Percentiles rank a stretch among this genome's conserved stretches.
These are phyloP conservation scores for Eremochloa ophiuroides DNA, from an alignment of 176 grass and related monocot species.

Conservation along the genomic window DNA sequence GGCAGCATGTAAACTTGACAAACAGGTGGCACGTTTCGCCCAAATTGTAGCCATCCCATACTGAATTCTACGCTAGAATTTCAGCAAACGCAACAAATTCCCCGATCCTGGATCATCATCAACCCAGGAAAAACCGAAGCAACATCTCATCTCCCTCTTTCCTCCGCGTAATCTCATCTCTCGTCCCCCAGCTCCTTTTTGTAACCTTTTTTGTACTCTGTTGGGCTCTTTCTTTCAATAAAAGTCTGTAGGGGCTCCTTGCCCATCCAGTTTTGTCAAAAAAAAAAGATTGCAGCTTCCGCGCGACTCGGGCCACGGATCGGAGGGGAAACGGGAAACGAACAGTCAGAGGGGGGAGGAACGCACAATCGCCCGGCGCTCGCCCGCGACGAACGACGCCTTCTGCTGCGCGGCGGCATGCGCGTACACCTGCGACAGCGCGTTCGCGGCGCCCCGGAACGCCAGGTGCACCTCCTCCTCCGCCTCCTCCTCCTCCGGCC, in stretches of 20 bases:
- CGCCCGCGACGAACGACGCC: constrained; percentile 42
- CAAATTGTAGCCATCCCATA: neutral
- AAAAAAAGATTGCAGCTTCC: constrained; percentile 9
- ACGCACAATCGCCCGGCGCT: constrained; percentile 42
- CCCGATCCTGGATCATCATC: neutral
- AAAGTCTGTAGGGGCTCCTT: too few relatives aligned
- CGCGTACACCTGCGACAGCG: constrained; percentile 65
- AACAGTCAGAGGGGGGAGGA: neutral
- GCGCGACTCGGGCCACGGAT: neutral
- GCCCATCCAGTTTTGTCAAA: too few relatives aligned
- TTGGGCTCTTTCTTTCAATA: too few relatives aligned
- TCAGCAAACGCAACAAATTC: neutral
- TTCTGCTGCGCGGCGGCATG: constrained; percentile 40
- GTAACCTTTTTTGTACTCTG: too few relatives aligned
- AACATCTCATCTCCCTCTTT: neutral
- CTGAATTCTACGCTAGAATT: constrained; percentile 17
- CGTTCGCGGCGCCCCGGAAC: constrained; percentile 59
- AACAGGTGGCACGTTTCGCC: constrained; percentile 13
- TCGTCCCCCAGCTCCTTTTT: too few relatives aligned
- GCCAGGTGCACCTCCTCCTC: constrained; percentile 51
- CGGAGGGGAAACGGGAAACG: neutral
- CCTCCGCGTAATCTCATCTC: neutral
- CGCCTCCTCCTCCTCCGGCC: constrained; percentile 27
- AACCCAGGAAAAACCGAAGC: neutral
- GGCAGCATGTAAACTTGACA: neutral